phyloP scores from a whole-genome alignment of 2,329 filamentous ascomycete genomes.

The Mariannaea elegans region DNA sequence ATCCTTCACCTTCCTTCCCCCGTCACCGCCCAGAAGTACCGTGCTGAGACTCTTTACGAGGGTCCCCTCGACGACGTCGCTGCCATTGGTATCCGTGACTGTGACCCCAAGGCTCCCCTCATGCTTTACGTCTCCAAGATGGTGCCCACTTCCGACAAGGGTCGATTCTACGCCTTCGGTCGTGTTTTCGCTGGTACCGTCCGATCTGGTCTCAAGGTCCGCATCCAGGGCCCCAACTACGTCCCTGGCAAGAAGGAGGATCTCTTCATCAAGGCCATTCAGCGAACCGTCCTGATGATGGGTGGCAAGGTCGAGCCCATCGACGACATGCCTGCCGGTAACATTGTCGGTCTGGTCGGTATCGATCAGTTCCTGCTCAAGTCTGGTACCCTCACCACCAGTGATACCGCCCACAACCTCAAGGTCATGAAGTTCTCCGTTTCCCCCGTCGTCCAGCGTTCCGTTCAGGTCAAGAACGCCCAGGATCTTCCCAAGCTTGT shows the following conservation, averaged over 20 bases:
- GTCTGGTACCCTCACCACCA: conserved; percentile 98
- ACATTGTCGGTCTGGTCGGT: conserved; percentile 99
- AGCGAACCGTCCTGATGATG: conserved; percentile 99
- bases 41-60: conserved; percentile 98
- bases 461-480: conserved; percentile 99
- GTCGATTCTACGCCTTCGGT: conserved; percentile 99
- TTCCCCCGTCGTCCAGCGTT: conserved; percentile 97
- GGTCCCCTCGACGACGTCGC: conserved; percentile 92
- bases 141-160: conserved; percentile 99
- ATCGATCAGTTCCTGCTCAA: conserved; percentile 99
- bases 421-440: conserved; percentile 99
- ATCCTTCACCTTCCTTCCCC: conserved; percentile 98
- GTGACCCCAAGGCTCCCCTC: conserved; percentile 96
- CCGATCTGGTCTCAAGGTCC: conserved; percentile 97
- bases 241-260: conserved; percentile 98
- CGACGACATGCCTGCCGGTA: conserved; percentile 98
- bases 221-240: conserved; percentile 99
- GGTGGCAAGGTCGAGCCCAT: conserved; percentile 99
- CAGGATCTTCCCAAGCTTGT: conserved; percentile 99
- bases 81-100: conserved; percentile 97
- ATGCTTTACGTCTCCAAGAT: conserved; percentile 99
- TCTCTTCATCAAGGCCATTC: conserved; percentile 98
- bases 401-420: conserved; percentile 98
- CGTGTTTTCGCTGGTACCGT: conserved; percentile 99
- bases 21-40: conserved; percentile 95